These are phyloP conservation scores for Podospora bellae-mahoneyi DNA, from an alignment of 495 filamentous ascomycete species.

Conservation along the genomic window DNA sequence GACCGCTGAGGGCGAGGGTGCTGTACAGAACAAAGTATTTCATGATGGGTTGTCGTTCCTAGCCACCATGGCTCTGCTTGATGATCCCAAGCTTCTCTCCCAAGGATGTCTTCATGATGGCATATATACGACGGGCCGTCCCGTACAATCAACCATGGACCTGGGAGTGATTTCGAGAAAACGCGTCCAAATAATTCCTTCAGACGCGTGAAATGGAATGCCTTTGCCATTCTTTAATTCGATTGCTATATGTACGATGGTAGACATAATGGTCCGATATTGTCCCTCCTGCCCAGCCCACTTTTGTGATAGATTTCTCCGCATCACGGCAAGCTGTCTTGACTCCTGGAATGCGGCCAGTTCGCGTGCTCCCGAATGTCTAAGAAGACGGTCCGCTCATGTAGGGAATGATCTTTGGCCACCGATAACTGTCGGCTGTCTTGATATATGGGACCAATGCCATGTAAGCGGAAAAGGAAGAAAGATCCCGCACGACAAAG, in stretches of 20 bases:
- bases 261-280: conserved; percentile 3
- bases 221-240: background rate
- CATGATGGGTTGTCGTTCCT: conserved; percentile 11
- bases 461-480: background rate
- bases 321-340: background rate
- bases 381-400: conserved; percentile 6
- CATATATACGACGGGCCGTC: conserved; percentile 8
- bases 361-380: background rate
- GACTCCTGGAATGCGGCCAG: conserved; percentile 12
- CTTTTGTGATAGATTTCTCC: background rate
- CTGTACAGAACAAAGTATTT: conserved; percentile 7
- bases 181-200: background rate
- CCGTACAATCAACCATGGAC: conserved; percentile 1
- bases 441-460: background rate
- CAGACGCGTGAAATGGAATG: conserved; percentile 14
- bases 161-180: background rate
- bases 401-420: background rate
- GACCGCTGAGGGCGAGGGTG: conserved; percentile 10
- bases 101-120: background rate
- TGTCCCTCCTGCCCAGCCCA: background rate
- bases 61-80: conserved; percentile 13
- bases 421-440: background rate
- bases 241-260: conserved; percentile 5
- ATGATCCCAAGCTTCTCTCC: background rate
- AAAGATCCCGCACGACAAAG: background rate